A percentile compares a stretch with the other conserved stretches of the same genome.
These are phyloP conservation scores for Aurinia saxatilis DNA, from an alignment of 345 rosid species.

Conservation along the genomic window DNA sequence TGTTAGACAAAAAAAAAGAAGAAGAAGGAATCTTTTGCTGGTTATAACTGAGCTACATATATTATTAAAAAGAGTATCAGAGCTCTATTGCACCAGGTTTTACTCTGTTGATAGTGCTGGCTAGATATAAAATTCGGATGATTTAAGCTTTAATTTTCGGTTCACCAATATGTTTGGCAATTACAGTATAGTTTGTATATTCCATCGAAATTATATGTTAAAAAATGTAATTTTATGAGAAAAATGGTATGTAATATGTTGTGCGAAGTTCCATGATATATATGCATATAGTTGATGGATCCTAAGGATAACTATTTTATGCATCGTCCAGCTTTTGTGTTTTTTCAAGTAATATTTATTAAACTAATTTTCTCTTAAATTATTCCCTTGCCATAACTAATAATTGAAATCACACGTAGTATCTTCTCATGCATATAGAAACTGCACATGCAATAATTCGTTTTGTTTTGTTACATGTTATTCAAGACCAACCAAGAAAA, in stretches of 20 bases:
- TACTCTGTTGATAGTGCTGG: too few relatives aligned
- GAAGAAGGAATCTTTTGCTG: too few relatives aligned
- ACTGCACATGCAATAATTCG: constrained; percentile 3
- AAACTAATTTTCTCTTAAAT: neutral
- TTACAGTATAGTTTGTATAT: neutral
- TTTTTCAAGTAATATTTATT: neutral
- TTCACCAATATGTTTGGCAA: neutral
- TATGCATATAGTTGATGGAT: neutral
- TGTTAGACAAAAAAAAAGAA: too few relatives aligned
- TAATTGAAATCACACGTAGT: constrained; percentile 6
- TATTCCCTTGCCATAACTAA: neutral
- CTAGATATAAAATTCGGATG: neutral
- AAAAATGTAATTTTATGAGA: neutral
- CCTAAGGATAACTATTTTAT: neutral
- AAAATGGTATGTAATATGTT: neutral
- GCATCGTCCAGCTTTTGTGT: neutral
- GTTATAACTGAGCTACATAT: neutral
- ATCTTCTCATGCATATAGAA: constrained; percentile 6
- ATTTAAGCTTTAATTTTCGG: neutral
- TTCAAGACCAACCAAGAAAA: constrained; percentile 48
- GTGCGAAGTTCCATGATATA: neutral
- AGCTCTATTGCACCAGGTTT: too few relatives aligned
- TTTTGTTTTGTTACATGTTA: neutral
- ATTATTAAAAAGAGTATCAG: neutral
- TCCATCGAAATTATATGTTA: neutral